Evolutionary conservation across 2,329 filamentous ascomycete species (phyloP), one percentile per base, ranked within the genome.

Genomic region (Alternaria viburni): DNA sequence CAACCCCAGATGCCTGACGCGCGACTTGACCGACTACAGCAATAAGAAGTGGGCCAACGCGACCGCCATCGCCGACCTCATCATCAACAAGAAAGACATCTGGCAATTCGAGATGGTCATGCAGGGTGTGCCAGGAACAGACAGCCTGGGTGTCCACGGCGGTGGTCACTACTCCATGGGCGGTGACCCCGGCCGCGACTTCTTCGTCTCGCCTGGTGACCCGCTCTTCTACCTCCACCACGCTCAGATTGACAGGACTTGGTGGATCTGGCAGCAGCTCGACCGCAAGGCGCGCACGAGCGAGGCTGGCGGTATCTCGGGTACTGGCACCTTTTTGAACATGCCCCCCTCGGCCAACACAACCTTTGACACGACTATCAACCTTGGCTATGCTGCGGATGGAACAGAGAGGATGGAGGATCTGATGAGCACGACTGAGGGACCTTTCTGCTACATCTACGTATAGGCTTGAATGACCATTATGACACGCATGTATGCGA

Each of bases 211-310:
- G 3, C 74, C 74, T 8, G 71, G 71, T 12, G 76, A 79, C 49
- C 76, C 76, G 2, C n/a, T 76, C 17, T 86, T 86, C 73, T 86
- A 79, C 69, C 75, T 83, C 19, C 83, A 85, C 67, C 83, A 86
- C 62, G 72, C 60, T 2, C 62, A 61, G 57, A 81, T 86, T 26
- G 84, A 85, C 68, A 77, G 81, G 11, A 72, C 78, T 1, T 86
- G 80, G 79, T 83, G 81, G 68, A 72, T 70, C 19, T 74, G 73
- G 73, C 71, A 75, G 46, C 83, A 82, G 57, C 69, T 82, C 19
- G 79, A 85, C 58, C 68, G 74, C 44, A 69, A 74, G 61, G 76
- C 75, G 5, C 75, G 83, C 25, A 69, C 62, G 1, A 64, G 70
- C 17, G 66, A 61, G 3, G 41, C 36, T 41, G 36, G 62, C 15